These are phyloP conservation scores for Macroventuria anomochaeta DNA, from an alignment of 2,329 filamentous ascomycete species.

Conservation along the genomic window DNA sequence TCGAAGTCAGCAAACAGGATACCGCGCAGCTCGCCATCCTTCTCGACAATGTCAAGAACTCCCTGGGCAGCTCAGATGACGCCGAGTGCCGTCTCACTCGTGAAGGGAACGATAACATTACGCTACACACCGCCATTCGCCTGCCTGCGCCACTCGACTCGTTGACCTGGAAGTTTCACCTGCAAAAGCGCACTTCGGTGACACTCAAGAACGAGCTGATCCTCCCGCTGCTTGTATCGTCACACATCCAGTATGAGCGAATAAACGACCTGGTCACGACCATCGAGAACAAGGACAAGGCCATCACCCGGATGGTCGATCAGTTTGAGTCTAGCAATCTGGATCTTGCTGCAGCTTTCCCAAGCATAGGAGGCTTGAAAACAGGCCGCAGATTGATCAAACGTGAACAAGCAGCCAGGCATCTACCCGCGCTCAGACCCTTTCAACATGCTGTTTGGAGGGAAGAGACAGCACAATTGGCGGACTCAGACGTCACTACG, in stretches of 20 bases:
- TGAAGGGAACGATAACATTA: conserved; percentile 47
- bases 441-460: conserved; percentile 61
- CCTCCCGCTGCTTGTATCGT: conserved; percentile 59
- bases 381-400: conserved; percentile 53
- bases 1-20: conserved; percentile 72
- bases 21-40: conserved; percentile 71
- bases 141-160: conserved; percentile 68
- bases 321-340: conserved; percentile 63
- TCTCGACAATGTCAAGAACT: conserved; percentile 66
- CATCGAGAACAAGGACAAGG: conserved; percentile 64
- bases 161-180: conserved; percentile 69
- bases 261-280: conserved; percentile 58
- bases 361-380: conserved; percentile 57
- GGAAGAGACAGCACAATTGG: conserved; percentile 34
- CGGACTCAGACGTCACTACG: conserved; percentile 33
- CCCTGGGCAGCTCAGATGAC: conserved; percentile 50
- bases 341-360: conserved; percentile 64
- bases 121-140: conserved; percentile 63
- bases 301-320: conserved; percentile 64
- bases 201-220: conserved; percentile 59
- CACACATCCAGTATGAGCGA: conserved; percentile 55
- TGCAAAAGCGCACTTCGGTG: conserved; percentile 54
- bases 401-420: conserved; percentile 59
- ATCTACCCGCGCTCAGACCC: conserved; percentile 61
- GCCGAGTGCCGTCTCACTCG: conserved; percentile 46